phyloP scores from a whole-genome alignment of 2,329 filamentous ascomycete species.

The Talaromyces sp. region DNA sequence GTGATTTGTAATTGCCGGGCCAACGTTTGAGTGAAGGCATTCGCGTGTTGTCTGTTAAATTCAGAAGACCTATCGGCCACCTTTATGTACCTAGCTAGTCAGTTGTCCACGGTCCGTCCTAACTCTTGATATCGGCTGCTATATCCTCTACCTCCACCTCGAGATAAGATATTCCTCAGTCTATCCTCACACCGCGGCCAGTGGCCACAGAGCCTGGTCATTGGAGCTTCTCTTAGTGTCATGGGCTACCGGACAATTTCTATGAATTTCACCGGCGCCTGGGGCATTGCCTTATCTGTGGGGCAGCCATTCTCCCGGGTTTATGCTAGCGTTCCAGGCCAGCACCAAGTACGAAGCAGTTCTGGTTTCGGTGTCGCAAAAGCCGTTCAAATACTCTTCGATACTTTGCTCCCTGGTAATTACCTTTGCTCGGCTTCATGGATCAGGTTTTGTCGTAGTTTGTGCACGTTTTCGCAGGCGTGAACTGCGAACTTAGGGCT shows the following conservation, averaged over 20 bases:
- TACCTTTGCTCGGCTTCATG: no score
- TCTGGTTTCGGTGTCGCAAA: no score
- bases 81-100: neutral
- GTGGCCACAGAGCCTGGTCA: neutral
- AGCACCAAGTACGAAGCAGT: no score
- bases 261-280: neutral
- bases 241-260: slow-evolving; percentile 1
- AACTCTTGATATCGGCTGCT: neutral
- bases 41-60: neutral
- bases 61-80: neutral
- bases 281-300: neutral
- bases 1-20: neutral
- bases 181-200: neutral
- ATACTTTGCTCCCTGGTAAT: no score
- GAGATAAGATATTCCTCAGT: neutral
- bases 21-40: neutral
- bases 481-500: no score
- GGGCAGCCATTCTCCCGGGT: neutral
- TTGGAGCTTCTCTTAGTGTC: neutral
- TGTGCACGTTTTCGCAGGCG: no score
- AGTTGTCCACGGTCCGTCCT: neutral
- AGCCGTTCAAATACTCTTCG: no score
- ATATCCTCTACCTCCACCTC: neutral
- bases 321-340: neutral
- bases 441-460: no score